These are phyloP conservation scores for Tilletia horrida DNA, from an alignment of 1,284 basidiomycete species.

Conservation along the genomic window DNA sequence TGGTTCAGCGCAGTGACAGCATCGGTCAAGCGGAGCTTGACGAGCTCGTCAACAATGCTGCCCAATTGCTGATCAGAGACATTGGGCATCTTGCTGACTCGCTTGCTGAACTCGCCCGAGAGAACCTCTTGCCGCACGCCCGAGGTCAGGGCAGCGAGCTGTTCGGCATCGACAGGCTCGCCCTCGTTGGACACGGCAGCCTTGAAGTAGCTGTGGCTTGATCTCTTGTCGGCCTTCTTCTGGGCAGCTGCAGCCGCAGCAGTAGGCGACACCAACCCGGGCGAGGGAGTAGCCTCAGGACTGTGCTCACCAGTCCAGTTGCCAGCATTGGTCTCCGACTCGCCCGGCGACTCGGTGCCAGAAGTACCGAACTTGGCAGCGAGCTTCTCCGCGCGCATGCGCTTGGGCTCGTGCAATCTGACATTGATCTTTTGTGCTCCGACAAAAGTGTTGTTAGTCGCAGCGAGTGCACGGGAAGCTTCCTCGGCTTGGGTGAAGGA, in stretches of 20 bases:
- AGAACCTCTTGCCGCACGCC: slow-evolving; percentile 78
- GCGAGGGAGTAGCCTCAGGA: background rate
- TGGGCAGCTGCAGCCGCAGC: background rate
- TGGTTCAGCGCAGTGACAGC: slow-evolving; percentile 73
- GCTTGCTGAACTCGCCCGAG: slow-evolving; percentile 72
- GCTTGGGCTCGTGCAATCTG: slow-evolving; percentile 82
- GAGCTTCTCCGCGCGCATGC: slow-evolving; percentile 78
- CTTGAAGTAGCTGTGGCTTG: slow-evolving; percentile 40
- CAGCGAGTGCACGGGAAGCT: slow-evolving; percentile 71
- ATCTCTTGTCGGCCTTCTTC: slow-evolving; percentile 29
- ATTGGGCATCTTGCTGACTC: slow-evolving; percentile 61
- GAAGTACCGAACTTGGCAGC: slow-evolving; percentile 66
- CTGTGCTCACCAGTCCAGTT: slow-evolving; percentile 18
- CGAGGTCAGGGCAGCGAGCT: slow-evolving; percentile 71
- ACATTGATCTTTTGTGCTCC: slow-evolving; percentile 69
- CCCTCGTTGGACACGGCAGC: slow-evolving; percentile 34
- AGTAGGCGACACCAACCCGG: background rate
- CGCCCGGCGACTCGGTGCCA: background rate
- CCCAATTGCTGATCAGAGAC: slow-evolving; percentile 59
- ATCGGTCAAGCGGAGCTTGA: slow-evolving; percentile 68
- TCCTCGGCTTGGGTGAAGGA: slow-evolving; percentile 60
- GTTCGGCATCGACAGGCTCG: slow-evolving; percentile 58
- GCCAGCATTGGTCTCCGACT: slow-evolving; percentile 18
- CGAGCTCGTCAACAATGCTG: slow-evolving; percentile 67
- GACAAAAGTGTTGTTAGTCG: slow-evolving; percentile 31